Conservation (phyloP, 2,329 filamentous ascomycete species). For the Fusarium sp. region DNA sequence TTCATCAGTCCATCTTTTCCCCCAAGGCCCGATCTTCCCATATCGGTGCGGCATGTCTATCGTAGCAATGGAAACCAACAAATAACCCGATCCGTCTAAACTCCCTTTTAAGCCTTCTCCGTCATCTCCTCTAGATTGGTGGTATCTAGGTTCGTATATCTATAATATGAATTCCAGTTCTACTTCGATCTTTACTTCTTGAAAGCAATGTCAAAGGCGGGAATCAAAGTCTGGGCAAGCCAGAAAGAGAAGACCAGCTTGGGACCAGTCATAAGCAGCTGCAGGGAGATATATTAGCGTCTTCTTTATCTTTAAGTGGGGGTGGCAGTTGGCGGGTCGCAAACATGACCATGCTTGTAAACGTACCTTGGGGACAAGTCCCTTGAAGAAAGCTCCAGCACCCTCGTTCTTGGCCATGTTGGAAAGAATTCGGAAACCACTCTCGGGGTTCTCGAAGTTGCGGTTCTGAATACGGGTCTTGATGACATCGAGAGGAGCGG, state of each 20-base stretch:
- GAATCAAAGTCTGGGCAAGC: conserved; percentile 98
- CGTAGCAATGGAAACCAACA: conserved; percentile 35
- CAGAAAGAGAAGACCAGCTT: conserved; percentile 99
- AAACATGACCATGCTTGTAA: background rate
- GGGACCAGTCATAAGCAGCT: conserved; percentile 97
- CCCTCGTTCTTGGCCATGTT: conserved; percentile 97
- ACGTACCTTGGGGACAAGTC: conserved; percentile 85
- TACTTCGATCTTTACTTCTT: conserved; percentile 33
- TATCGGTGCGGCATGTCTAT: conserved; percentile 39
- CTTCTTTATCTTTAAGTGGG: conserved; percentile 22
- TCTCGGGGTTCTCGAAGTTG: conserved; percentile 98
- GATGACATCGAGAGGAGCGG: conserved; percentile 96
- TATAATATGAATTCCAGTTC: conserved; percentile 23
- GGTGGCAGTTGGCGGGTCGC: background rate
- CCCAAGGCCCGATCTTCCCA: conserved; percentile 28
- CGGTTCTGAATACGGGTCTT: conserved; percentile 98
- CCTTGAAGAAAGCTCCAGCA: conserved; percentile 92
- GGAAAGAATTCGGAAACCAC: conserved; percentile 87
- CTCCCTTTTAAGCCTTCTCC: conserved; percentile 20
- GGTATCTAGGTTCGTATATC: conserved; percentile 30
- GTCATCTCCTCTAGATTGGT: conserved; percentile 20
- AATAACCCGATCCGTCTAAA: conserved; percentile 39
- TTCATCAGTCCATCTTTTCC: conserved; percentile 32
- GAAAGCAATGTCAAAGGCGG: conserved; percentile 76
- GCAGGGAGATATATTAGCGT: conserved; percentile 29